A percentile compares a stretch with the other conserved stretches of the same genome.
phyloP scores from a whole-genome alignment of 495 filamentous ascomycete genomes.

The Penicillium bovifimosum region DNA sequence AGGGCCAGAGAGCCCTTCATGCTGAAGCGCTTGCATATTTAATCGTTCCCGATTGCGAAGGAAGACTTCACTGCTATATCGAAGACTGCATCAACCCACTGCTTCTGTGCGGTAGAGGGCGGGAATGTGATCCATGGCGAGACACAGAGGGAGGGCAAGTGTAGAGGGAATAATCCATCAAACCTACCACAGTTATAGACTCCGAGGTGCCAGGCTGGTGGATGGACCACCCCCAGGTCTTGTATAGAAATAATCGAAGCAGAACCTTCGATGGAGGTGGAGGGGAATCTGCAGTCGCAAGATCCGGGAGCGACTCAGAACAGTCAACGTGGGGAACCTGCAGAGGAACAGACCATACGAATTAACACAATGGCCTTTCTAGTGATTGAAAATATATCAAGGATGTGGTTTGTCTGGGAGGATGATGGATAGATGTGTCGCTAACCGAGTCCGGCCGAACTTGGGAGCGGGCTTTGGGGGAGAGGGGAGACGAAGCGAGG shows the following conservation, averaged over 20 bases:
- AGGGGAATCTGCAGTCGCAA: slow-evolving; percentile 40
- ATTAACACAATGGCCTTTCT: slow-evolving; percentile 29
- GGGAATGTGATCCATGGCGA: slow-evolving; percentile 25
- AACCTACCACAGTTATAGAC: slow-evolving; percentile 40
- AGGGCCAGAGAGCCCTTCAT: slow-evolving; percentile 39
- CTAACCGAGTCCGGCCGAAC: slow-evolving; percentile 33
- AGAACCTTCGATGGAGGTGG: slow-evolving; percentile 36
- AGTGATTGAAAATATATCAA: slow-evolving; percentile 14
- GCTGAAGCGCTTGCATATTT: slow-evolving; percentile 39
- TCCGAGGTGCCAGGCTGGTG: slow-evolving; percentile 24
- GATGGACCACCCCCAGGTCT: slow-evolving; percentile 38
- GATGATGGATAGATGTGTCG: slow-evolving; percentile 24
- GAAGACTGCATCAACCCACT: slow-evolving; percentile 38
- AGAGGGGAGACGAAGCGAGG: slow-evolving; percentile 26
- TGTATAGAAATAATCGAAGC: slow-evolving; percentile 24
- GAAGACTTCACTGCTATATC: slow-evolving; percentile 32
- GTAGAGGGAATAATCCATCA: slow-evolving; percentile 33
- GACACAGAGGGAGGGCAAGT: slow-evolving; percentile 20
- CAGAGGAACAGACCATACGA: slow-evolving; percentile 8
- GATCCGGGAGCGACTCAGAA: slow-evolving; percentile 36
- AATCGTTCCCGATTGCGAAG: slow-evolving; percentile 21
- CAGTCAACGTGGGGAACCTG: slow-evolving; percentile 27
- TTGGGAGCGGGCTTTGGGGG: slow-evolving; percentile 26
- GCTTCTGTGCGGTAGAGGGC: slow-evolving; percentile 30
- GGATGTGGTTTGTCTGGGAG: slow-evolving; percentile 12